Conservation (phyloP, 140 eudicot genomes). For the Stevia rebaudiana region DNA sequence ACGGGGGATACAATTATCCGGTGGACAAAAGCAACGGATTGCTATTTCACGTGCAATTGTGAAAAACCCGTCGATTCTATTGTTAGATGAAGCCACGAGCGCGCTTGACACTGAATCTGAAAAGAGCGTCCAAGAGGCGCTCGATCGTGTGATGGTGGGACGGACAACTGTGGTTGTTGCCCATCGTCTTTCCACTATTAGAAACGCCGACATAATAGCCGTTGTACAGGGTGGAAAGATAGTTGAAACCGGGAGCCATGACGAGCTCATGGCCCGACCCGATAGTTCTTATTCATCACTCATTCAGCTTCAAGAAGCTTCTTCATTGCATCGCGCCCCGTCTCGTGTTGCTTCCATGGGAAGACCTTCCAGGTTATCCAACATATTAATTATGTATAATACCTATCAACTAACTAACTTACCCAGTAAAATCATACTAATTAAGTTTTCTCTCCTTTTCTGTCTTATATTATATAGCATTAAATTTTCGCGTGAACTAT, state of each 20-base stretch:
- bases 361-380: constrained; percentile 64
- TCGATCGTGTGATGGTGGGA: constrained; percentile 99
- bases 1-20: constrained; percentile 89
- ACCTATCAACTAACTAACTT: too few relatives aligned
- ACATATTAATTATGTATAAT: too few relatives aligned
- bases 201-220: constrained; percentile 88
- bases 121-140: constrained; percentile 97
- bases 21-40: constrained; percentile 97
- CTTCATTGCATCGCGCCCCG: constrained; percentile 49
- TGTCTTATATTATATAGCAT: constrained; percentile 32
- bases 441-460: background rate
- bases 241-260: constrained; percentile 96
- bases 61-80: constrained; percentile 78
- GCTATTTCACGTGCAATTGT: constrained; percentile 96
- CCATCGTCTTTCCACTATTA: constrained; percentile 91
- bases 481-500: constrained; percentile 74
- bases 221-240: constrained; percentile 79
- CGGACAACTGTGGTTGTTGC: constrained; percentile 92
- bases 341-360: constrained; percentile 56
- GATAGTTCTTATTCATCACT: constrained; percentile 77
- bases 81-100: constrained; percentile 96
- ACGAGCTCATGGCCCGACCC: constrained; percentile 69
- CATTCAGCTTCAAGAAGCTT: constrained; percentile 76
- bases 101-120: constrained; percentile 99
- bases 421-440: too few relatives aligned